Conservation (phyloP, 352 stramenopile species). For the Aphanomyces euteiches region DNA sequence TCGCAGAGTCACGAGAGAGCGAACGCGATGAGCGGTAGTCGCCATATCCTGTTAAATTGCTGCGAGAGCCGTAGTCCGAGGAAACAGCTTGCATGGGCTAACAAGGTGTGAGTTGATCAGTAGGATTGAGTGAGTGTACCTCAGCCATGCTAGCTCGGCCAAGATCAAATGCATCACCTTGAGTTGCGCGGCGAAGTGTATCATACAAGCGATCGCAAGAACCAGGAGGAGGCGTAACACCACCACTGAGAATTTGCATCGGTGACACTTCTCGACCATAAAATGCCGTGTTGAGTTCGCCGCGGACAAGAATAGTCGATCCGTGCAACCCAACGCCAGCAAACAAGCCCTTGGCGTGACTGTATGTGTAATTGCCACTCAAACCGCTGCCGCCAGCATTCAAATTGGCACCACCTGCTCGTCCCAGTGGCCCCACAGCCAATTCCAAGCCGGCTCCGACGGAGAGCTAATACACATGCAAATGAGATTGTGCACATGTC, state of each 20-base stretch:
- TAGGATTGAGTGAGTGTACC: not conserved
- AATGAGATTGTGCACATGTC: not conserved
- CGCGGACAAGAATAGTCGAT: conserved; percentile 77
- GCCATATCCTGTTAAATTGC: conserved; percentile 23
- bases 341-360: conserved; percentile 75
- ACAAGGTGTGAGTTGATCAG: not conserved
- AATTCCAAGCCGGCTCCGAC: conserved; percentile 74
- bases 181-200: conserved; percentile 49
- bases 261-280: conserved; percentile 79
- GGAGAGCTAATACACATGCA: conserved; percentile 32
- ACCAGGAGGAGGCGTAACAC: conserved; percentile 57
- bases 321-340: conserved; percentile 73
- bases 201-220: conserved; percentile 69
- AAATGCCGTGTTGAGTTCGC: conserved; percentile 82
- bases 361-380: conserved; percentile 85
- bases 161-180: not conserved
- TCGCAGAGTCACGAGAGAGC: conserved; percentile 8
- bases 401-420: conserved; percentile 60
- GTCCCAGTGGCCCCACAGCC: conserved; percentile 65
- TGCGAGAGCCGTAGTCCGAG: conserved; percentile 19
- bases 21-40: conserved; percentile 20
- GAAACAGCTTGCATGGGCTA: conserved; percentile 27
- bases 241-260: conserved; percentile 73
- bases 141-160: conserved; percentile 18
- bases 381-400: conserved; percentile 75